A percentile compares a stretch with the other conserved stretches of the same genome.
Conservation (phyloP, 441 rosid genomes). For the Breynia disticha region DNA sequence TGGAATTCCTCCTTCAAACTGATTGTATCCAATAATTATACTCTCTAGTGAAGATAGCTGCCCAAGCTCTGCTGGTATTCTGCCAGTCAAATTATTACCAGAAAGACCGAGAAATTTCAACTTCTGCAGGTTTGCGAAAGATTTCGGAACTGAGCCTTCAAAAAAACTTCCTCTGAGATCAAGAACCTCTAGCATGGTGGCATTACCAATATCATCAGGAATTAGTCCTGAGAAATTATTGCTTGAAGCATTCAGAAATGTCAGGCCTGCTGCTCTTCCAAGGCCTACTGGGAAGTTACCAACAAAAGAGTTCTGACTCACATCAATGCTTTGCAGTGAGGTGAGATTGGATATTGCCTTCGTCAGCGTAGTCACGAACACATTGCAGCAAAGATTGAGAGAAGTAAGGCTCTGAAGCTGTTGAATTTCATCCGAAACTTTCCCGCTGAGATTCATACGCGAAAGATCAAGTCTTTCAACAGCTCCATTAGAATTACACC, state of each 20-base stretch:
- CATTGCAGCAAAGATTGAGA: constrained; percentile 70
- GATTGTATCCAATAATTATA: constrained; percentile 77
- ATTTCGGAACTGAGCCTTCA: constrained; percentile 58
- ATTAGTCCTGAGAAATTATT: constrained; percentile 63
- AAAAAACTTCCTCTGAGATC: constrained; percentile 87
- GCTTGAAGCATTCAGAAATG: constrained; percentile 71
- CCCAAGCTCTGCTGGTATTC: constrained; percentile 64
- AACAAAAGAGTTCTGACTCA: constrained; percentile 61
- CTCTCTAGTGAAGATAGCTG: constrained; percentile 62
- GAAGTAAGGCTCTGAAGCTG: constrained; percentile 37
- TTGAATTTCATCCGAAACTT: constrained; percentile 45
- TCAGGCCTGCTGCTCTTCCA: constrained; percentile 46
- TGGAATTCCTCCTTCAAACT: constrained; percentile 68
- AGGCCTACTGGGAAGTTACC: constrained; percentile 52
- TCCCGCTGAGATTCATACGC: constrained; percentile 65
- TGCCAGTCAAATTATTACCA: constrained; percentile 77
- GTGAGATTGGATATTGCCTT: constrained; percentile 37
- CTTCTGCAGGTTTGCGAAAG: constrained; percentile 59
- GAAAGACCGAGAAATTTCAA: constrained; percentile 83
- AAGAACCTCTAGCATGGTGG: constrained; percentile 46
- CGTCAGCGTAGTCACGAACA: constrained; percentile 43
- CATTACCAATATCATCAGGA: constrained; percentile 67
- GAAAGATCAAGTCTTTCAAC: constrained; percentile 76
- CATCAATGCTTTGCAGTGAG: constrained; percentile 45
- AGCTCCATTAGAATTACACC: constrained; percentile 51